A percentile compares a stretch with the other conserved stretches of the same genome.
These are phyloP conservation scores for Metschnikowia anglica DNA, from an alignment of 805 yeast species.

Conservation along the genomic window DNA sequence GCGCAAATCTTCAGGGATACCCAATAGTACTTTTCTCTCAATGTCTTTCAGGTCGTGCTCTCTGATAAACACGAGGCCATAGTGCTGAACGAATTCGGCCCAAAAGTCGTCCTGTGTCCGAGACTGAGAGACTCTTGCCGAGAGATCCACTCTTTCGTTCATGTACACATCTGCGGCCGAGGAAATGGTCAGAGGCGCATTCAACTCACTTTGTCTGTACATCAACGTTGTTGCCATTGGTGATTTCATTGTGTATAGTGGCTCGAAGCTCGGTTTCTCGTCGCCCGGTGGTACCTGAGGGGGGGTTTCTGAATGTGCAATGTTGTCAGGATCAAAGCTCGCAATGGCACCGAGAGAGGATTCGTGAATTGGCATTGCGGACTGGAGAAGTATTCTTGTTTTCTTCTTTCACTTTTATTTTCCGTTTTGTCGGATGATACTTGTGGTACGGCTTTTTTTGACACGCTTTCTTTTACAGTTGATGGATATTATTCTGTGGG, in stretches of 20 bases:
- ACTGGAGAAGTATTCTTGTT: not conserved
- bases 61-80: conserved; percentile 16
- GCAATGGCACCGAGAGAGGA: conserved; percentile 5
- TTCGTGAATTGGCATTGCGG: conserved; percentile 2
- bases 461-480: too few species aligned
- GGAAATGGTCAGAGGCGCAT: conserved; percentile 13
- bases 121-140: conserved; percentile 1
- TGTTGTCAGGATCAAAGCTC: not conserved
- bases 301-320: not conserved
- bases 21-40: conserved; percentile 24
- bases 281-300: conserved; percentile 16
- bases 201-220: conserved; percentile 15
- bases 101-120: conserved; percentile 19
- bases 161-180: conserved; percentile 15
- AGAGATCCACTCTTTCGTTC: conserved; percentile 11
- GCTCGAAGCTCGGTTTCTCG: conserved; percentile 5
- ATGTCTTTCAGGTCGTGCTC: conserved; percentile 11
- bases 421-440: not conserved
- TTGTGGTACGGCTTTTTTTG: too few species aligned
- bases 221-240: conserved; percentile 13
- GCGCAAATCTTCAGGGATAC: conserved; percentile 34
- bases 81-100: conserved; percentile 21
- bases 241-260: conserved; percentile 10
- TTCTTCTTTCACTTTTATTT: not conserved
- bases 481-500: too few species aligned